These are phyloP conservation scores for Lycium ferocissimum DNA, from an alignment of 257 asterid species.

Conservation along the genomic window DNA sequence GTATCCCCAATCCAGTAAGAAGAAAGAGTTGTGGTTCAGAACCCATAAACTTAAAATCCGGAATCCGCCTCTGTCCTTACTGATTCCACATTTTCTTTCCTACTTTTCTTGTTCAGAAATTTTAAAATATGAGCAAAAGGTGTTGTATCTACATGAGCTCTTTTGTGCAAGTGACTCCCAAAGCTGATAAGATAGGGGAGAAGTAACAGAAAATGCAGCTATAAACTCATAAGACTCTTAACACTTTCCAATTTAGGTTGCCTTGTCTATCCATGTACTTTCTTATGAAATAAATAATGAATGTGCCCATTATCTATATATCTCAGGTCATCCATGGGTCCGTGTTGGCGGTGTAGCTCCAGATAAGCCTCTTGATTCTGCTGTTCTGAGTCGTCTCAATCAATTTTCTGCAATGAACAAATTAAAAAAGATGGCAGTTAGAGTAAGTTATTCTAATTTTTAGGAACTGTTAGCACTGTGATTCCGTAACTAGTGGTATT, in stretches of 20 bases:
- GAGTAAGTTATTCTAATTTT: constrained; percentile 39
- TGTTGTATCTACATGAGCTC: not conserved
- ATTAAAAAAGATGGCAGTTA: constrained; percentile 55
- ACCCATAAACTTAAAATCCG: too few relatives aligned
- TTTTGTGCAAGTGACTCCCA: not conserved
- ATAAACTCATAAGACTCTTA: not conserved
- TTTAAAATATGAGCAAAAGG: not conserved
- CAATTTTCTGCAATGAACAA: constrained; percentile 59
- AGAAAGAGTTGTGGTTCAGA: too few relatives aligned
- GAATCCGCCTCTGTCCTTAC: not conserved
- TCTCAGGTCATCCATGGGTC: constrained; percentile 56
- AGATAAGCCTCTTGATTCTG: constrained; percentile 60
- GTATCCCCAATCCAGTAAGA: too few relatives aligned
- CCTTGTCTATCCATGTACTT: not conserved
- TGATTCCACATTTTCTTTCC: not conserved
- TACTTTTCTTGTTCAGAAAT: not conserved
- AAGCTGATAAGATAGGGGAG: not conserved
- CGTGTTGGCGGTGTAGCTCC: constrained; percentile 48
- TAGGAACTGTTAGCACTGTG: not conserved
- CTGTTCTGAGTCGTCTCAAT: constrained; percentile 53
- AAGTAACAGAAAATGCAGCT: not conserved
- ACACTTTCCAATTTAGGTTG: not conserved
- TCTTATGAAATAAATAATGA: constrained; percentile 12
- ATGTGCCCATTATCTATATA: not conserved
- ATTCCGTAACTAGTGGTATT: too few relatives aligned